Conservation (phyloP, 1,284 basidiomycete genomes). For the Trametes sp. region DNA sequence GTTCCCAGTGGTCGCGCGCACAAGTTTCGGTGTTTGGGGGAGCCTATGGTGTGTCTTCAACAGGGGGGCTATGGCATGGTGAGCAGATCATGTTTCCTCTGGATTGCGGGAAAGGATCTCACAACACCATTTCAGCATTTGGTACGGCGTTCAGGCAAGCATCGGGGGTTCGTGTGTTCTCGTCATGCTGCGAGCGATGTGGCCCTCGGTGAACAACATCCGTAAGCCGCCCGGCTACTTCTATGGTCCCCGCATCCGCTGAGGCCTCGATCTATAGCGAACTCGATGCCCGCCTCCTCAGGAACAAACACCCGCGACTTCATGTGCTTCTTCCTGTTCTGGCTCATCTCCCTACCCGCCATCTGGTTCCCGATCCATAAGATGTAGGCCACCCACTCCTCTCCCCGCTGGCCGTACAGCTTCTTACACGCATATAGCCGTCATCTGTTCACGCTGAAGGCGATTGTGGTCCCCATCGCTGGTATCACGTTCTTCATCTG, state of each 20-base stretch:
- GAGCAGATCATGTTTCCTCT: slow-evolving; percentile 37
- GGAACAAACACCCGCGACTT: slow-evolving; percentile 77
- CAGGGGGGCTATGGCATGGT: slow-evolving; percentile 81
- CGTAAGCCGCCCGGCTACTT: slow-evolving; percentile 49
- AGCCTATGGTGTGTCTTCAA: slow-evolving; percentile 87
- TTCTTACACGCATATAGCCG: slow-evolving; percentile 50
- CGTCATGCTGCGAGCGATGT: slow-evolving; percentile 77
- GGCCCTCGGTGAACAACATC: slow-evolving; percentile 75
- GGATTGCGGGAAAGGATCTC: no score
- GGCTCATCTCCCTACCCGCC: slow-evolving; percentile 80
- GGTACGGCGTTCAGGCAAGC: slow-evolving; percentile 85
- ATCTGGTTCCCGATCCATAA: slow-evolving; percentile 86
- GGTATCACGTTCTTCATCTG: slow-evolving; percentile 85
- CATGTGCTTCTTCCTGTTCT: slow-evolving; percentile 89
- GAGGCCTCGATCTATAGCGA: slow-evolving; percentile 48
- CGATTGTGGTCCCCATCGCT: slow-evolving; percentile 74
- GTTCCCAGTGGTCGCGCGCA: slow-evolving; percentile 82
- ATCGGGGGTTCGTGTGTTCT: slow-evolving; percentile 83
- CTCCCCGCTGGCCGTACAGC: not conserved
- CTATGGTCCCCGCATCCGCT: slow-evolving; percentile 1
- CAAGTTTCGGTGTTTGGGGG: slow-evolving; percentile 85
- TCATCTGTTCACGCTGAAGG: slow-evolving; percentile 85
- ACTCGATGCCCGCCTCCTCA: slow-evolving; percentile 72
- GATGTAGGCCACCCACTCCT: slow-evolving; percentile 55
- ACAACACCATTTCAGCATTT: no score